Base-by-base conservation (phyloP, 164 flowering plant genomes). In the Macadamia integrifolia region DNA sequence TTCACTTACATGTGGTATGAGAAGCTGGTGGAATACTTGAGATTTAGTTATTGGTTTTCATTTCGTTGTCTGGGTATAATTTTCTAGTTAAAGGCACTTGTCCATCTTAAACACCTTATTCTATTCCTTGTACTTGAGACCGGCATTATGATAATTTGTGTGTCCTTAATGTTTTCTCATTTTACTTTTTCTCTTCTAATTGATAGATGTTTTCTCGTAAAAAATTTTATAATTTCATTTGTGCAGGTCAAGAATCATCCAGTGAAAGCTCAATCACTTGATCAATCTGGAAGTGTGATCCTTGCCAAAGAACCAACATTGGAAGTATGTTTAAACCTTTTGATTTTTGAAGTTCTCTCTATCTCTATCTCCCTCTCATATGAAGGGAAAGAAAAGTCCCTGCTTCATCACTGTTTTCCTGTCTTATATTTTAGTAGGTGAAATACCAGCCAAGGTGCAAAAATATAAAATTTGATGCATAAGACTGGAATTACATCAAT, bases 251-350 rank as follows among this genome's bases (percentile, higher is more conserved):
- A 79, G 68, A 73, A 31, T 66, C 82, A 79, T 69, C 79, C 82
- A 15, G 75, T 79, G 64, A 79, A 79, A 85, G 81, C 92, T 71
- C 99, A 89, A 74, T 83, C 90, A 3, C 71, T 87, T 28, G 98
- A 90, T 69, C 92, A 71, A 61, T 69, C 82, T n/a, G 82, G 82
- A 71, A 76, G 67, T 66, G 76, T 71, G 52, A 79, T 79, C 60
- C 94, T 95, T 66, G 81, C 96, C 42, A 90, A 87, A 77, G 94
- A 89, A 74, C 97, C 98, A 14, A 83, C 74, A 71, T 80, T 89
- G 66, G 86, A 88, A 67, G 99, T 95, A 68, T 15, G 63, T 40
- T 43, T 29, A 1, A 3, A 58, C 14, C 61, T 13, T 56, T 9
- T 55, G 23, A 12, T 52, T 9, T 11, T 46, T 53, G 18, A 17